Conservation (phyloP, 345 rosid genomes). For the Eucalyptus brandiana region DNA sequence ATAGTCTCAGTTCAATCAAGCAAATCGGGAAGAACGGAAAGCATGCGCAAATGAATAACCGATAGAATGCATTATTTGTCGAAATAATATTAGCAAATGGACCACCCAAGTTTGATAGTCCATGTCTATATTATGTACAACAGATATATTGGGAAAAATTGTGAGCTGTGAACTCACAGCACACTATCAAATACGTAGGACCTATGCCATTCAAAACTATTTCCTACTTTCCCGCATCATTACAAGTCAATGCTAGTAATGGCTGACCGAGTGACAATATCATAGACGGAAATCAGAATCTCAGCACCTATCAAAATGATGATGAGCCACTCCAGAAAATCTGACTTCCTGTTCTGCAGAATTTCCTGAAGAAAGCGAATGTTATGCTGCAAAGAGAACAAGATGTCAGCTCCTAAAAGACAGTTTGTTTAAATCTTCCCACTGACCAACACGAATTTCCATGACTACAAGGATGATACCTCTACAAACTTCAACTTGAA, state of each 20-base stretch:
- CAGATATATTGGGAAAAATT: background rate
- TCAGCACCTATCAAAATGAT: constrained; percentile 74
- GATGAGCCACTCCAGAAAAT: constrained; percentile 94
- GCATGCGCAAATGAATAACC: background rate
- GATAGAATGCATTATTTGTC: background rate
- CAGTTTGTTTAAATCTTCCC: background rate
- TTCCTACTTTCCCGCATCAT: background rate
- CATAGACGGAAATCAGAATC: constrained; percentile 58
- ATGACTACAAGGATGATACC: constrained; percentile 18
- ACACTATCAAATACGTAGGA: background rate
- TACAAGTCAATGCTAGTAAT: background rate
- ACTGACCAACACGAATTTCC: background rate
- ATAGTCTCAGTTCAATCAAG: background rate
- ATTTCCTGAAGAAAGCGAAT: constrained; percentile 91
- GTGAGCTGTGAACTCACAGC: background rate
- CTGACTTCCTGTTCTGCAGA: constrained; percentile 92
- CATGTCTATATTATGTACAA: background rate
- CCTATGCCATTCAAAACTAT: background rate
- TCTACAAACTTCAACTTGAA: constrained; percentile 88
- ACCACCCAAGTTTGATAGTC: background rate
- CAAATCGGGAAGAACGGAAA: background rate
- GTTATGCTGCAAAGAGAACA: constrained; percentile 58
- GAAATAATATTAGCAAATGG: background rate
- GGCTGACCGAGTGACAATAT: constrained; percentile 12
- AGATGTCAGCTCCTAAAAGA: background rate